phyloP scores from a whole-genome alignment of 2,329 filamentous ascomycete genomes.

The Alternaria consortialis region DNA sequence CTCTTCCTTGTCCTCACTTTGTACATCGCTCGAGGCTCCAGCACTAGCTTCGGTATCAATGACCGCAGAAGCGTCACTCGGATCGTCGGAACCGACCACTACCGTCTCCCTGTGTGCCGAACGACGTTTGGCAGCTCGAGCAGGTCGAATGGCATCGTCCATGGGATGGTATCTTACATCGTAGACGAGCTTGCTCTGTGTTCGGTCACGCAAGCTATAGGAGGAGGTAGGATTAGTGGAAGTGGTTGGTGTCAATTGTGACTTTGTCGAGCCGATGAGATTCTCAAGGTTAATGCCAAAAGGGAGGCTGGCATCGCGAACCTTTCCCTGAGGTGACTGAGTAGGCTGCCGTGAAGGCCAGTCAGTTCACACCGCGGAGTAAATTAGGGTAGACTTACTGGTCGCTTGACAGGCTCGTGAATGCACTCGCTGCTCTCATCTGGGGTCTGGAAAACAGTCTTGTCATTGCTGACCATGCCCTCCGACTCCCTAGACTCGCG shows the following conservation, averaged over 20 bases:
- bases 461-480: neutral
- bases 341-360: neutral
- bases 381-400: neutral
- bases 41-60: constrained; percentile 7
- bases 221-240: constrained; percentile 20
- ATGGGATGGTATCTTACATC: constrained; percentile 48
- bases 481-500: neutral
- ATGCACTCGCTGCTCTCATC: neutral
- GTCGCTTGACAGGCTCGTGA: neutral
- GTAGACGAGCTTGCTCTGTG: constrained; percentile 34
- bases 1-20: constrained; percentile 15
- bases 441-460: neutral
- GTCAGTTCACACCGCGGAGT: neutral
- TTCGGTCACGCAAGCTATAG: constrained; percentile 23
- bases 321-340: neutral
- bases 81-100: constrained; percentile 1
- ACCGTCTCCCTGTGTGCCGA: constrained; percentile 28
- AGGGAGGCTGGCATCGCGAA: constrained; percentile 12
- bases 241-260: constrained; percentile 4
- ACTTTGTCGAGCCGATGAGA: constrained; percentile 11
- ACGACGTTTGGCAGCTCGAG: constrained; percentile 39
- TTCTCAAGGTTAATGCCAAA: constrained; percentile 24
- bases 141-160: constrained; percentile 41
- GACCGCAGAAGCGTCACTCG: constrained; percentile 1
- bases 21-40: constrained; percentile 8